Evolutionary conservation across 129 eudicot species (phyloP).

Genomic region (Lactuca saligna): DNA sequence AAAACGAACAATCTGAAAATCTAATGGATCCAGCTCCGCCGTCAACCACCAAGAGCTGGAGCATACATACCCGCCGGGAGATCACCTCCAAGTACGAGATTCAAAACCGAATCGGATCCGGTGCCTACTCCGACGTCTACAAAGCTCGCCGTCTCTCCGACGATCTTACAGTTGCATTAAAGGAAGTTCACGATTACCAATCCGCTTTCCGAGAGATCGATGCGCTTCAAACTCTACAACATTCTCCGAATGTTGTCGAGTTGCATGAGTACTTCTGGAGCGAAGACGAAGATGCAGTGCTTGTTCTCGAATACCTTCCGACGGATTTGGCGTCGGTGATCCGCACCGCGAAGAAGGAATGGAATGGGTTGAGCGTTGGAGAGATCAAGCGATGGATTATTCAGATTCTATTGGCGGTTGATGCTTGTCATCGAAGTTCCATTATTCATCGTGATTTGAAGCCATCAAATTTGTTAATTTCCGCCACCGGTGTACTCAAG

Average conservation of each 20-base stretch:
- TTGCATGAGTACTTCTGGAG: conserved; percentile 80
- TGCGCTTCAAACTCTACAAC: conserved; percentile 64
- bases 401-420: conserved; percentile 77
- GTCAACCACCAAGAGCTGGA: conserved; percentile 79
- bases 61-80: conserved; percentile 88
- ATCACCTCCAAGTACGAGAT: conserved; percentile 73
- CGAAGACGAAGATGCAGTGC: conserved; percentile 84
- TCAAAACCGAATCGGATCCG: conserved; percentile 68
- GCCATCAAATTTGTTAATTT: conserved; percentile 78
- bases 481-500: conserved; percentile 73
- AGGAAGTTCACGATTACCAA: conserved; percentile 87
- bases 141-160: conserved; percentile 72
- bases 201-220: conserved; percentile 87
- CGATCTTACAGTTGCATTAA: conserved; percentile 64
- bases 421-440: conserved; percentile 86
- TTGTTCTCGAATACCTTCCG: conserved; percentile 76
- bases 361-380: conserved; percentile 52
- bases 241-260: conserved; percentile 81
- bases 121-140: conserved; percentile 91
- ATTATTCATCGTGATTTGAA: conserved; percentile 91
- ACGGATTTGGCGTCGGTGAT: conserved; percentile 69
- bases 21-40: conserved; percentile 44
- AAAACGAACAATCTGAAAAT: background rate
- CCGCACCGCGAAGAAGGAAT: conserved; percentile 40
- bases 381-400: conserved; percentile 91